A percentile compares a stretch with the other conserved stretches of the same genome.
Conservation (phyloP, 371 early-diverging fungal species). For the Nematocida sp. region DNA sequence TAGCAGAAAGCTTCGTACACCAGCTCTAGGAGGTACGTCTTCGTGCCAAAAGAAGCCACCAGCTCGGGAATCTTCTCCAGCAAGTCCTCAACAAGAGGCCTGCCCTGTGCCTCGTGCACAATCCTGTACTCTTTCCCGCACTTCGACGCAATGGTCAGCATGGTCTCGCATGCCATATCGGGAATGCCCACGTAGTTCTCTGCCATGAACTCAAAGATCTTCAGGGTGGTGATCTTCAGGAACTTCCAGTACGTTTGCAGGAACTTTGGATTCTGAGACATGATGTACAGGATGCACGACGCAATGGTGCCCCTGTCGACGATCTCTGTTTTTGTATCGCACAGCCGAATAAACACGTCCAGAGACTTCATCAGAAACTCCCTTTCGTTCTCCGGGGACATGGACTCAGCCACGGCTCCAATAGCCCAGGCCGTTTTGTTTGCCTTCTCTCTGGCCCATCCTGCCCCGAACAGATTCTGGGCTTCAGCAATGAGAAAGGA, state of each 20-base stretch:
- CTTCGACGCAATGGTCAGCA: slow-evolving; percentile 74
- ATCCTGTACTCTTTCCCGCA: neutral
- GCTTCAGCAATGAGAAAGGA: slow-evolving; percentile 54
- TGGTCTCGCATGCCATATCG: slow-evolving; percentile 99
- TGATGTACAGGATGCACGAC: slow-evolving; percentile 97
- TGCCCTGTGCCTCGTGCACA: neutral
- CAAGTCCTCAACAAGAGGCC: slow-evolving; percentile 4
- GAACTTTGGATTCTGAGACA: slow-evolving; percentile 95
- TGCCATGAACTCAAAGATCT: slow-evolving; percentile 99
- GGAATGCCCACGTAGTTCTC: slow-evolving; percentile 97
- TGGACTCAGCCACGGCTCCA: slow-evolving; percentile 89
- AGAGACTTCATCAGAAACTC: slow-evolving; percentile 90
- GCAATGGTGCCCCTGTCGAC: slow-evolving; percentile 98
- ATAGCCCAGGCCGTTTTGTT: slow-evolving; percentile 98
- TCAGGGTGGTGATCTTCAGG: slow-evolving; percentile 96
- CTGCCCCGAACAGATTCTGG: slow-evolving; percentile 18
- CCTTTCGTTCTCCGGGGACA: slow-evolving; percentile 86
- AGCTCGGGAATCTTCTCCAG: slow-evolving; percentile 2
- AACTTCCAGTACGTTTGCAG: slow-evolving; percentile 95
- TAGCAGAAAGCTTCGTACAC: slow-evolving; percentile 25
- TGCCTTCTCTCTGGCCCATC: slow-evolving; percentile 71
- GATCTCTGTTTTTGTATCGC: slow-evolving; percentile 84
- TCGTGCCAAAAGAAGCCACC: neutral
- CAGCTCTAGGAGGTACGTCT: slow-evolving; percentile 15
- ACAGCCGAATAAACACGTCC: slow-evolving; percentile 81